These are phyloP conservation scores for Colletotrichum cereale DNA, from an alignment of 2,329 filamentous ascomycete species.

Conservation along the genomic window DNA sequence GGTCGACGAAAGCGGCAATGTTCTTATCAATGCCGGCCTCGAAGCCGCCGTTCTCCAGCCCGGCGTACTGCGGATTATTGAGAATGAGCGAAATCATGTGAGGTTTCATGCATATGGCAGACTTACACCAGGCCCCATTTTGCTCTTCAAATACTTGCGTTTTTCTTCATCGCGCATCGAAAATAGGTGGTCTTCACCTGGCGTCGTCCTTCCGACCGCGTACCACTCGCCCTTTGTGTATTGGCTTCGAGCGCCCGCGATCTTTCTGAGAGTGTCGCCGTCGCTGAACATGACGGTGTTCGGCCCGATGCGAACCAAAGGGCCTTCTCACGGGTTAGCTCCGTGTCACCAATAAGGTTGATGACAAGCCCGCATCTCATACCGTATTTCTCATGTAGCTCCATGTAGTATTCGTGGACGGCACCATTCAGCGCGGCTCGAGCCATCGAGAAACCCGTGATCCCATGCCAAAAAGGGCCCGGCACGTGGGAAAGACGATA, in stretches of 20 bases:
- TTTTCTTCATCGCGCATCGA: conserved; percentile 50
- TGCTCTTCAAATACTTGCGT: conserved; percentile 57
- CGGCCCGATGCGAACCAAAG: conserved; percentile 42
- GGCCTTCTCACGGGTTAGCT: conserved; percentile 41
- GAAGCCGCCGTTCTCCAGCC: conserved; percentile 36
- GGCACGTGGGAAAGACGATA: conserved; percentile 50
- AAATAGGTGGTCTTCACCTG: conserved; percentile 48
- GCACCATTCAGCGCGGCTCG: conserved; percentile 26
- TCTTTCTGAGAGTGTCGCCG: conserved; percentile 26
- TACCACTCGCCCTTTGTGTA: conserved; percentile 42
- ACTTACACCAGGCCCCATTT: conserved; percentile 60
- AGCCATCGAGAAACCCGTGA: conserved; percentile 50
- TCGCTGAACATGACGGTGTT: conserved; percentile 42
- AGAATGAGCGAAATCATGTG: background rate
- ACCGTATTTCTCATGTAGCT: conserved; percentile 34
- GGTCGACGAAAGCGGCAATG: conserved; percentile 26
- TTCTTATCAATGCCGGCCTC: conserved; percentile 35
- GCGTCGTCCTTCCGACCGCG: conserved; percentile 47
- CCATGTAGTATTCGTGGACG: conserved; percentile 33
- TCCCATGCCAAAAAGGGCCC: conserved; percentile 48
- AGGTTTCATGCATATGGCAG: background rate
- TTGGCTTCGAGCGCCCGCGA: conserved; percentile 34
- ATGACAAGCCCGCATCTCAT: background rate
- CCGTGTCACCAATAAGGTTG: conserved; percentile 30
- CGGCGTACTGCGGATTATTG: conserved; percentile 23